phyloP scores from a whole-genome alignment of 768 basidiomycete species.

The Auricularia auricula-judae region DNA sequence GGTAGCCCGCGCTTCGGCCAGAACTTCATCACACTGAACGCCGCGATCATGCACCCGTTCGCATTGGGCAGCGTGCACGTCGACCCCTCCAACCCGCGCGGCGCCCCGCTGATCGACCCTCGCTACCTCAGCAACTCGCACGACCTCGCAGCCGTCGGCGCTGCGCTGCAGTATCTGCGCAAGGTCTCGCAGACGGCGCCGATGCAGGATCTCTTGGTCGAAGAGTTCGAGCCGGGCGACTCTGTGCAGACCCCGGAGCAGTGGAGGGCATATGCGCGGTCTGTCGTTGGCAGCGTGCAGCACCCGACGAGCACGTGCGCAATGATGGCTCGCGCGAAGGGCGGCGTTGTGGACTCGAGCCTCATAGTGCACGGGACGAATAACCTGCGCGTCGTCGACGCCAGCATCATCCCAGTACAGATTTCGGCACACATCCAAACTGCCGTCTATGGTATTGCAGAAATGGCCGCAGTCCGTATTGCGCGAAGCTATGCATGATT shows the following conservation, averaged over 20 bases:
- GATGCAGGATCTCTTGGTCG: constrained; percentile 31
- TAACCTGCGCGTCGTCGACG: background rate
- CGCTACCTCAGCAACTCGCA: constrained; percentile 22
- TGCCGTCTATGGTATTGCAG: constrained; percentile 29
- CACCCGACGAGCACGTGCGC: constrained; percentile 49
- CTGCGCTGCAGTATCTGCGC: constrained; percentile 54
- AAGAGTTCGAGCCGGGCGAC: constrained; percentile 39
- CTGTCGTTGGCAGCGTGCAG: constrained; percentile 19
- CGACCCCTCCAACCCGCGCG: constrained; percentile 22
- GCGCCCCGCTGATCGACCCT: constrained; percentile 30
- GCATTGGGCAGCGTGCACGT: constrained; percentile 12
- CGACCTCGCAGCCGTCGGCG: constrained; percentile 39
- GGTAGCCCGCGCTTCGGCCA: too few relatives aligned
- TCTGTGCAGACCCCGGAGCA: constrained; percentile 41
- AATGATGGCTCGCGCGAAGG: constrained; percentile 41
- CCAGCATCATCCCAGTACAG: too few relatives aligned
- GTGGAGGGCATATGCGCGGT: constrained; percentile 35
- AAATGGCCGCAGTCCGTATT: constrained; percentile 35
- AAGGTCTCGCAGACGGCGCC: constrained; percentile 41
- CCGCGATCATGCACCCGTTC: background rate
- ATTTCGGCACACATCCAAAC: too few relatives aligned
- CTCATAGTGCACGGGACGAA: constrained; percentile 22
- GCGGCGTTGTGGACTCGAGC: constrained; percentile 48
- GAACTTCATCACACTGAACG: background rate
- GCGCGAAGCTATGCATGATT: too few relatives aligned